Conservation (phyloP, 176 grass and related monocot genomes). For the Dactylis glomerata region DNA sequence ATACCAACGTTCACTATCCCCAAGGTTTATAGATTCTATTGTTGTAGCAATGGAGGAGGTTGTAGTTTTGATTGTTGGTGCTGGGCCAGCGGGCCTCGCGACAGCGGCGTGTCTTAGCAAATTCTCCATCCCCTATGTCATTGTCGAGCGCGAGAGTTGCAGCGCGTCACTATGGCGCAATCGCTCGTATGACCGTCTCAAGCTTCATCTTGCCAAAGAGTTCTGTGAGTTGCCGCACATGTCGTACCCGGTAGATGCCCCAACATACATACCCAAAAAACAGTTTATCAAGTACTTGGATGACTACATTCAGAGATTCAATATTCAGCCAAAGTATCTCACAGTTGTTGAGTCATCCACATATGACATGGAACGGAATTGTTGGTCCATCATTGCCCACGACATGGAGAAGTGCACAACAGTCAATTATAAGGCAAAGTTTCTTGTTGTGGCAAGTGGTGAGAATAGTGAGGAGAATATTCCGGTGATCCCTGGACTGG, state of each 20-base stretch:
- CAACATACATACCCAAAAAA: neutral
- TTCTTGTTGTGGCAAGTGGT: neutral
- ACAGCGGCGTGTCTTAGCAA: neutral
- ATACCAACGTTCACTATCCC: neutral
- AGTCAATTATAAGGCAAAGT: neutral
- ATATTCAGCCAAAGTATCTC: neutral
- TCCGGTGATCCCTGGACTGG: constrained; percentile 15
- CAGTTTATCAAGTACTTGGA: neutral
- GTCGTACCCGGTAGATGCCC: neutral
- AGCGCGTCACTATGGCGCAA: neutral
- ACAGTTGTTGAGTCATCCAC: neutral
- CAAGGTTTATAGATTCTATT: neutral
- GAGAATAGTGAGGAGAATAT: neutral
- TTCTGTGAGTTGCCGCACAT: neutral
- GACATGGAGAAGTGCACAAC: neutral
- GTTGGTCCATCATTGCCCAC: neutral
- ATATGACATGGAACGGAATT: neutral
- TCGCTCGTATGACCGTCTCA: neutral
- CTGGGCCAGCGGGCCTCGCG: neutral
- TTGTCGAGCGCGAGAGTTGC: neutral
- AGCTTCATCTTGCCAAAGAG: neutral
- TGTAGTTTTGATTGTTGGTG: neutral
- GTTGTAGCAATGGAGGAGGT: neutral
- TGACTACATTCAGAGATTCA: neutral
- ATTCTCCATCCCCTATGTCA: neutral